Evolutionary conservation across 345 rosid genomes (phyloP), one percentile per base, ranked within the genome.

Genomic region (Euphorbia tirucalli): DNA sequence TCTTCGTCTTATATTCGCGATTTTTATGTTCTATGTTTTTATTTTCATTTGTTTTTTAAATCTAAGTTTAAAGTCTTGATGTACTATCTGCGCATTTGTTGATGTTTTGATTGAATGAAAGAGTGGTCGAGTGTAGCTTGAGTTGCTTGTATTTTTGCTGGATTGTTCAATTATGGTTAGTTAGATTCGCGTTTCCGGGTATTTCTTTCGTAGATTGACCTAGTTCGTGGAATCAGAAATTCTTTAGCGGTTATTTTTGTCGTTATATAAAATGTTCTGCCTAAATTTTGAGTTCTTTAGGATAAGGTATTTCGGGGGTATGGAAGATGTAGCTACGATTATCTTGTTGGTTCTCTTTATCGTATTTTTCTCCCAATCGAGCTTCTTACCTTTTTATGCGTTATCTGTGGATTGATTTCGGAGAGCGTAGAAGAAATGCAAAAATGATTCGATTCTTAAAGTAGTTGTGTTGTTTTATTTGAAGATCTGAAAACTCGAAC

Each of bases 321-420:
- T 19, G 35, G 58, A 66, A 49, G 60, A 41, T 49, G 70, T 49
- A 31, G n/a, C n/a, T n/a, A n/a, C n/a, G n/a, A n/a, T n/a, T n/a
- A n/a, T n/a, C 15, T 19, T 62, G 66, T 24, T 62, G 66, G 11
- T 62, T 35, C 22, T 50, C 16, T 50, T 59, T 5, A 2, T 28
- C 37, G 4, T 59, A 30, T 32, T 30, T 30, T 30, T 35, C 28
- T 4, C 1, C 63, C 39, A 59, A n/a, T n/a, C n/a, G n/a, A n/a
- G n/a, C n/a, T n/a, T n/a, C n/a, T n/a, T n/a, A n/a, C n/a, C 63
- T 31, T 60, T 18, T 16, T 2, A 8, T 31, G 39, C 21, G 6
- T 60, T 31, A 31, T 14, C 41, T 9, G 30, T 30, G 22, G 64
- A 15, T 60, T 60, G 43, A n/a, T n/a, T 21, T 60, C 13, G 9